Percentiles rank a stretch among this genome's conserved stretches.
phyloP scores from a whole-genome alignment of 768 basidiomycete genomes.

The Lactarius pseudohatsudake region DNA sequence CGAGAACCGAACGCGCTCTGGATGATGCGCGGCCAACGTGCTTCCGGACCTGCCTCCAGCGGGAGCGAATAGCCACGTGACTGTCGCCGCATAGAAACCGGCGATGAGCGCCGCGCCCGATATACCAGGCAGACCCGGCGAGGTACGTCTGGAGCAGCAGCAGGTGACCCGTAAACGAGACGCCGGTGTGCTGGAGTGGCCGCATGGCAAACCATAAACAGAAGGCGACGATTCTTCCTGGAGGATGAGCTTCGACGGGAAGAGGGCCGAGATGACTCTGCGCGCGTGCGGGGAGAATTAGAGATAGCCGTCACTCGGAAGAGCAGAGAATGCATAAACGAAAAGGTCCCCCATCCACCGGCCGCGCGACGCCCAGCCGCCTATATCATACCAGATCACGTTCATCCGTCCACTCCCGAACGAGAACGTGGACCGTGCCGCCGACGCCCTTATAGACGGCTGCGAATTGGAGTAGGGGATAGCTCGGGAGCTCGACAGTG shows the following conservation, averaged over 20 bases:
- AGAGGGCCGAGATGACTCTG: slow-evolving; percentile 61
- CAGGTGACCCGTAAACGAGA: slow-evolving; percentile 43
- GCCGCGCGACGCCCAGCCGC: slow-evolving; percentile 46
- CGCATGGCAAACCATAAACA: slow-evolving; percentile 32
- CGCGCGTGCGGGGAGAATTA: slow-evolving; percentile 42
- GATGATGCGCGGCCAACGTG: slow-evolving; percentile 57
- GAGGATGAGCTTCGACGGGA: slow-evolving; percentile 51
- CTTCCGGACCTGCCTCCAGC: background rate
- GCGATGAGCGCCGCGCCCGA: too few relatives aligned
- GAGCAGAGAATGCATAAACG: slow-evolving; percentile 43
- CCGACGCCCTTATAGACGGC: slow-evolving; percentile 30
- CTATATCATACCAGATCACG: slow-evolving; percentile 53
- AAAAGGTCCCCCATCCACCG: slow-evolving; percentile 45
- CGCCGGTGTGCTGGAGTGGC: slow-evolving; percentile 31
- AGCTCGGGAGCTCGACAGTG: slow-evolving; percentile 21
- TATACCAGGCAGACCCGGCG: slow-evolving; percentile 46
- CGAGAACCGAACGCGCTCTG: slow-evolving; percentile 51
- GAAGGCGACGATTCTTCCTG: slow-evolving; percentile 23
- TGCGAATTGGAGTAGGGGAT: too few relatives aligned
- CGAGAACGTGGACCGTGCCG: too few relatives aligned
- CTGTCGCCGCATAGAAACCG: too few relatives aligned
- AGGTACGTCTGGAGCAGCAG: slow-evolving; percentile 62
- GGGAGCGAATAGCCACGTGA: background rate
- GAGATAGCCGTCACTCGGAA: too few relatives aligned
- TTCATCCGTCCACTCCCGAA: background rate